Evolutionary conservation across 106 monocot genomes (phyloP).

Genomic region (Alisma plantagoaquatica): DNA sequence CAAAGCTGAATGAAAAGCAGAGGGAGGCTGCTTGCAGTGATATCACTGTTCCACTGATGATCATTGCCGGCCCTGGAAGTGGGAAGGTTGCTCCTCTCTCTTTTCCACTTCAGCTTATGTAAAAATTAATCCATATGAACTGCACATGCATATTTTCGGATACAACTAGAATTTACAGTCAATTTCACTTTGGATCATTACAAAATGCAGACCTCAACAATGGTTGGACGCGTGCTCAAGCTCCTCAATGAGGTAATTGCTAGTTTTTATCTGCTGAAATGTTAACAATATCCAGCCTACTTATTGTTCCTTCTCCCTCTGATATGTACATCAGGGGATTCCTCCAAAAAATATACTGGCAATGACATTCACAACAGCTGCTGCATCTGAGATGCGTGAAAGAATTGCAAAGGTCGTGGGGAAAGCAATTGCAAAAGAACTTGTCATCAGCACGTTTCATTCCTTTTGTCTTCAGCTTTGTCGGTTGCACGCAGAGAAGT

Average conservation of each 20-base stretch:
- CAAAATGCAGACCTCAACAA: constrained; percentile 89
- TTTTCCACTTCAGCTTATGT: no score
- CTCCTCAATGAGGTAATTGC: constrained; percentile 84
- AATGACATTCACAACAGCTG: constrained; percentile 94
- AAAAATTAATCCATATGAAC: no score
- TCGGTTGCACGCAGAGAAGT: constrained; percentile 83
- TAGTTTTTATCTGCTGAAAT: no score
- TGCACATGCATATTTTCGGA: no score
- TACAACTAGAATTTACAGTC: no score
- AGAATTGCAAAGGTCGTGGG: constrained; percentile 64
- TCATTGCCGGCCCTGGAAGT: constrained; percentile 86
- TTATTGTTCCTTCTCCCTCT: no score
- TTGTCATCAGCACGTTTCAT: constrained; percentile 80
- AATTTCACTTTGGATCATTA: no score
- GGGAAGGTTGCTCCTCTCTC: constrained; percentile 72
- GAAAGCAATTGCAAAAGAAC: constrained; percentile 64
- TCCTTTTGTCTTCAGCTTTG: constrained; percentile 90
- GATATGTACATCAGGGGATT: constrained; percentile 34
- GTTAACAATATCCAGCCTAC: no score
- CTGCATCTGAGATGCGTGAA: constrained; percentile 91
- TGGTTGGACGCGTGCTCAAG: constrained; percentile 91
- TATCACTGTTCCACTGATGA: constrained; percentile 65
- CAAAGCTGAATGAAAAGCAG: constrained; percentile 67
- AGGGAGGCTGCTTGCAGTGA: constrained; percentile 72
- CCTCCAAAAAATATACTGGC: constrained; percentile 58